Evolutionary conservation across 2,329 filamentous ascomycete genomes (phyloP).

Genomic region (Stenocarpella maydis): DNA sequence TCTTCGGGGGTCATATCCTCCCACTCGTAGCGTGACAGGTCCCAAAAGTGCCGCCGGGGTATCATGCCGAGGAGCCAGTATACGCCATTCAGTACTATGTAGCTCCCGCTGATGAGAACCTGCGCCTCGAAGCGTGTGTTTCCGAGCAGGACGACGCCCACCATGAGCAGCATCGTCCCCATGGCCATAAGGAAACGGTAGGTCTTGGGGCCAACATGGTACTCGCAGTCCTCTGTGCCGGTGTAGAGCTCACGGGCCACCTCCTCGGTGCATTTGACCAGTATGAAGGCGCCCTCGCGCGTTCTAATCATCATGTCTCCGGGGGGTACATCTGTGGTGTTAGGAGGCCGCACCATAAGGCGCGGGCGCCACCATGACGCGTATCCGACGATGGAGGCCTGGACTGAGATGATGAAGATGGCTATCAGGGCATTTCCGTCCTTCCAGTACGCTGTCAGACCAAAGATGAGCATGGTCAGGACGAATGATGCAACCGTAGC

Average conservation of each 20-base stretch:
- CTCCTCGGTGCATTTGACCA: slow-evolving; percentile 65
- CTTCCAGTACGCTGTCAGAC: slow-evolving; percentile 49
- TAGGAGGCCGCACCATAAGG: slow-evolving; percentile 58
- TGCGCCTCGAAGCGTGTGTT: slow-evolving; percentile 70
- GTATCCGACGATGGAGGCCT: slow-evolving; percentile 62
- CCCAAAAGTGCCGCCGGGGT: slow-evolving; percentile 61
- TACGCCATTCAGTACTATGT: slow-evolving; percentile 66
- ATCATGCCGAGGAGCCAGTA: slow-evolving; percentile 66
- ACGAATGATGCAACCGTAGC: slow-evolving; percentile 60
- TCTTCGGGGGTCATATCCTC: slow-evolving; percentile 37
- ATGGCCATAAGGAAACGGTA: slow-evolving; percentile 64
- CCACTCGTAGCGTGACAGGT: slow-evolving; percentile 52
- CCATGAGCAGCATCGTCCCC: slow-evolving; percentile 68
- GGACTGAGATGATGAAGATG: slow-evolving; percentile 59
- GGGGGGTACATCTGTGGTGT: slow-evolving; percentile 56
- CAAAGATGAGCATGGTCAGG: slow-evolving; percentile 57
- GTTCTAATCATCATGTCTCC: slow-evolving; percentile 71
- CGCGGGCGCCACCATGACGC: slow-evolving; percentile 66
- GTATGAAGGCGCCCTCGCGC: slow-evolving; percentile 65
- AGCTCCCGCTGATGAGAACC: slow-evolving; percentile 63
- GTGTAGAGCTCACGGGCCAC: slow-evolving; percentile 70
- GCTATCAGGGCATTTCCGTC: slow-evolving; percentile 63
- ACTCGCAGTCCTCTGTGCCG: slow-evolving; percentile 67
- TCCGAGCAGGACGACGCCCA: slow-evolving; percentile 66
- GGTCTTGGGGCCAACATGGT: slow-evolving; percentile 54